Evolutionary conservation across 73 alveolate genomes (phyloP).

Genomic region (Stentor coeruleus): DNA sequence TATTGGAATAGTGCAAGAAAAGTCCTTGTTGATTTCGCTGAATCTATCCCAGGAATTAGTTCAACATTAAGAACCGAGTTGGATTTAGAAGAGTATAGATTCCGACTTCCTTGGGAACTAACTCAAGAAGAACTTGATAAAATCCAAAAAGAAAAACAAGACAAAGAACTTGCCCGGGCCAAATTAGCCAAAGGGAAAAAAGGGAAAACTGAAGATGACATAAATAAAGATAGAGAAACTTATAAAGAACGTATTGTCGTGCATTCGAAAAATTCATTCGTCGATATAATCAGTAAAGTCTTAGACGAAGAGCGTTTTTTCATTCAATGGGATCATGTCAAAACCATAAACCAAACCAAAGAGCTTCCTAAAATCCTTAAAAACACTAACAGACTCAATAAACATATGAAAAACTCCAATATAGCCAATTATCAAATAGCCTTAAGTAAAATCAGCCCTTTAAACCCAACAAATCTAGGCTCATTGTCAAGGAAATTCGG

Average conservation of each 20-base stretch:
- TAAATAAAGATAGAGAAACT: constrained; percentile 42
- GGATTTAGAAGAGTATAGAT: constrained; percentile 47
- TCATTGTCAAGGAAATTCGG: constrained; percentile 40
- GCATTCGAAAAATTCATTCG: constrained; percentile 25
- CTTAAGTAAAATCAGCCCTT: background rate
- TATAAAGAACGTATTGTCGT: constrained; percentile 27
- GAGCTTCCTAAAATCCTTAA: constrained; percentile 21
- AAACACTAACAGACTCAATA: constrained; percentile 20
- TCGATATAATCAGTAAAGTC: constrained; percentile 31
- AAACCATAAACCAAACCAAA: constrained; percentile 12
- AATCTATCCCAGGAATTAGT: constrained; percentile 38
- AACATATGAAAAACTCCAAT: constrained; percentile 21
- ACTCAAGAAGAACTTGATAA: constrained; percentile 54
- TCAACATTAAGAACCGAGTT: constrained; percentile 50
- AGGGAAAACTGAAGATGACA: constrained; percentile 71
- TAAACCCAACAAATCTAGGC: constrained; percentile 35
- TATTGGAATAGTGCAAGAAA: constrained; percentile 38
- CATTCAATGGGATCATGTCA: constrained; percentile 30
- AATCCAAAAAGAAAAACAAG: constrained; percentile 44
- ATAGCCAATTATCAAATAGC: constrained; percentile 23
- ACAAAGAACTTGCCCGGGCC: constrained; percentile 49
- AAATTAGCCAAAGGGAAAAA: constrained; percentile 53
- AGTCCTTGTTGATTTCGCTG: constrained; percentile 31
- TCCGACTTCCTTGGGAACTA: constrained; percentile 40
- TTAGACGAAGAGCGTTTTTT: constrained; percentile 37